Evolutionary conservation across 2,329 filamentous ascomycete genomes (phyloP).

Genomic region (Xylaria sp.): DNA sequence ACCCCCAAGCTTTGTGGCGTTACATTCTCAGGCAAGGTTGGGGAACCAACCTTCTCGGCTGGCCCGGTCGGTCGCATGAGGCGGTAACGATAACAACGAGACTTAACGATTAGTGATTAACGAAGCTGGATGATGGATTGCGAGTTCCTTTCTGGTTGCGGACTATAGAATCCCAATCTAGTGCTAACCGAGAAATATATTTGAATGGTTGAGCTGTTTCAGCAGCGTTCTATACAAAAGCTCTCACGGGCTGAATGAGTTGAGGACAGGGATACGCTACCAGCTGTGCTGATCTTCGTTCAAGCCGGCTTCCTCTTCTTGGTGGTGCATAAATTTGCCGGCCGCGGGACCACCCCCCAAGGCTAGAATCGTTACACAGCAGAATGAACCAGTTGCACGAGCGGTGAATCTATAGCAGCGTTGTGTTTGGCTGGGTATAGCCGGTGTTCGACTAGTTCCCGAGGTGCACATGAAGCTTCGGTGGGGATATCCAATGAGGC

Average conservation of each 20-base stretch:
- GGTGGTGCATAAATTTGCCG: not conserved
- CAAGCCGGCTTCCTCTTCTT: not conserved
- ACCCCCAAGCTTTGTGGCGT: slow-evolving; percentile 9
- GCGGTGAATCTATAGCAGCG: not conserved
- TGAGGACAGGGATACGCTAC: not conserved
- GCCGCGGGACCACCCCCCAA: not conserved
- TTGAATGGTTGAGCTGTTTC: not conserved
- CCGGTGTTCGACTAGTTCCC: not conserved
- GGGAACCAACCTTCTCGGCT: not conserved
- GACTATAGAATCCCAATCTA: not conserved
- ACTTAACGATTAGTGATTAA: not conserved
- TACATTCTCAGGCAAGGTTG: not conserved
- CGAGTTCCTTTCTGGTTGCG: not conserved
- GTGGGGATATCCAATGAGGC: slow-evolving; percentile 2
- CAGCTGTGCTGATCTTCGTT: not conserved
- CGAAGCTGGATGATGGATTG: not conserved
- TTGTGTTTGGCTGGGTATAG: slow-evolving; percentile 4
- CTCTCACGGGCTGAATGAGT: not conserved
- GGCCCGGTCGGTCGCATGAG: slow-evolving; percentile 9
- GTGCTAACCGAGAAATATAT: not conserved
- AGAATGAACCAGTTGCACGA: not conserved
- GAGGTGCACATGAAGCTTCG: slow-evolving; percentile 5
- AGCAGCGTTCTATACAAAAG: not conserved
- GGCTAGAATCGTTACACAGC: slow-evolving; percentile 6
- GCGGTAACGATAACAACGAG: slow-evolving; percentile 1